Evolutionary conservation across 768 basidiomycete species (phyloP), one percentile per base, ranked within the genome.

Genomic region (Bullera alba): DNA sequence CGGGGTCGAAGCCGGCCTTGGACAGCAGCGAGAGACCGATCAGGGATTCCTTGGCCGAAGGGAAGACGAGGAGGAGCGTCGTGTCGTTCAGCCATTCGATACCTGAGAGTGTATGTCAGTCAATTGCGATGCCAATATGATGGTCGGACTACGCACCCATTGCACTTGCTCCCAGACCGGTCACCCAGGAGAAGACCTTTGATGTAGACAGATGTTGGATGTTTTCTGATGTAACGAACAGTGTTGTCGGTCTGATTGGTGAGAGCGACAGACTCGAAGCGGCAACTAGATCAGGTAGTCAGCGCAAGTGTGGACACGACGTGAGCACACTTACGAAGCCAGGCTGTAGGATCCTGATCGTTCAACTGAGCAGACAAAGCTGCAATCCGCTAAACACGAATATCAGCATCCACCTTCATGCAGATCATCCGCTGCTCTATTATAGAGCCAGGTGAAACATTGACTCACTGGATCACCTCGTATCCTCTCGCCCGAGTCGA

Each of bases 1-100:
- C 47, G 25, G 68, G 68, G 49, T 72, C 70, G 38, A 72, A 72
- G 12, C 65, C 65, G 23, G 66, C 64, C 54, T 69, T 69, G 26
- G 60, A 53, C 1, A 72, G 56, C 2, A 69, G 42, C 2, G 64
- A 56, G n/a, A 72, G 54, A 16, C 58, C 61, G 23, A 68, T 46
- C 5, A 68, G 50, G 14, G 68, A 52, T 5, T 60, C 53, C 6
- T 56, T 48, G 5, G 65, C 53, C n/a, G 58, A 54, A 14, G 56
- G 48, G 49, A 68, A 72, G 21, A 72, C 44, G 42, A 72, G 53
- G 26, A 56, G 51, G 12, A 72, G 52, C 5, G 61, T 63, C 2
- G 60, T 61, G 43, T 72, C 70, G 50, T 68, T 70, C 4, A 72
- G 60, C 70, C 70, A 72, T 60, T 72, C 70, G 42, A 72, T 65